Conservation (phyloP, 1,139 yeast genomes). For the Yamadazyma dushanensis region DNA sequence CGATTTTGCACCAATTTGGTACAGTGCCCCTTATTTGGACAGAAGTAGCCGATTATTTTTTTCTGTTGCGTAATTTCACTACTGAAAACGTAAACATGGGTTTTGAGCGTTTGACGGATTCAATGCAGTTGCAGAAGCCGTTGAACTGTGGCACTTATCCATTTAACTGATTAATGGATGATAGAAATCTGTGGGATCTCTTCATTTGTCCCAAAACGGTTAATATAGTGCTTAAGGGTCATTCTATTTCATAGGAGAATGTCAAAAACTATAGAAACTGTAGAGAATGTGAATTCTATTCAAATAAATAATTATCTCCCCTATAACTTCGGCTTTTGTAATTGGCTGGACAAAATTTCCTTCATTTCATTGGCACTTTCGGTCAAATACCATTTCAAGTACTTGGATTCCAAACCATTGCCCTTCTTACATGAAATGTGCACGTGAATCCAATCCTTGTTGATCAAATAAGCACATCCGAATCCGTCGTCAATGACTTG, state of each 20-base stretch:
- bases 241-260: too few species aligned
- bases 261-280: too few species aligned
- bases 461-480: conserved; percentile 92
- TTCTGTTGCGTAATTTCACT: background rate
- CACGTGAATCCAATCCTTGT: conserved; percentile 81
- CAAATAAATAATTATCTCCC: too few species aligned
- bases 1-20: background rate
- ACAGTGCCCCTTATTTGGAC: background rate
- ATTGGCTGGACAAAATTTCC: conserved; percentile 54
- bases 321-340: conserved; percentile 37
- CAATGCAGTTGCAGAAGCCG: too few species aligned
- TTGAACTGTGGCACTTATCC: too few species aligned
- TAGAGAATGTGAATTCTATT: too few species aligned
- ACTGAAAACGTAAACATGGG: background rate
- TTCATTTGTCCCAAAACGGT: too few species aligned
- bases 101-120: conserved; percentile 1
- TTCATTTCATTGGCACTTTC: conserved; percentile 83
- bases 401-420: conserved; percentile 65
- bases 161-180: too few species aligned
- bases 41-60: background rate
- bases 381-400: conserved; percentile 67
- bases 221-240: too few species aligned
- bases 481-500: conserved; percentile 94
- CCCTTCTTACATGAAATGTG: conserved; percentile 79
- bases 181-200: too few species aligned